Conservation (phyloP, 148 eudicot genomes). For the Tetragonia tetragonoides region DNA sequence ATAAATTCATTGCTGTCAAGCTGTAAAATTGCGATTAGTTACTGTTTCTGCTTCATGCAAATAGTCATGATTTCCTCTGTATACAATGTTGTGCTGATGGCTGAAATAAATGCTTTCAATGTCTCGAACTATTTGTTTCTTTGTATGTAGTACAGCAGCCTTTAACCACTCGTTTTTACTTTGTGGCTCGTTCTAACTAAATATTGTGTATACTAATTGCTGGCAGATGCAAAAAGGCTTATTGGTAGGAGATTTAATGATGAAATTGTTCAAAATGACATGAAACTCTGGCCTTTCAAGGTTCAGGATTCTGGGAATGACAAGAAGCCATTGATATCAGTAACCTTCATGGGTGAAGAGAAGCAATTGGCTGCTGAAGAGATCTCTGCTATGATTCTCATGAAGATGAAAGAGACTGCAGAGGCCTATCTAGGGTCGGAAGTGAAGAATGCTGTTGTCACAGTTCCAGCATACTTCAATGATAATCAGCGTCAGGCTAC, state of each 20-base stretch:
- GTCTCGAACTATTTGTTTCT: background rate
- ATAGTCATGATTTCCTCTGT: too few species aligned
- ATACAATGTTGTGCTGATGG: too few species aligned
- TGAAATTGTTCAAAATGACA: background rate
- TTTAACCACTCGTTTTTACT: too few species aligned
- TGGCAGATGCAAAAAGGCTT: conserved; percentile 21
- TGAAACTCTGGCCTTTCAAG: conserved; percentile 14
- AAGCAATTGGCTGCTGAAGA: too few species aligned
- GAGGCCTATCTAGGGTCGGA: too few species aligned
- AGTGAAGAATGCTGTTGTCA: background rate
- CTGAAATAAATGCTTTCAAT: background rate
- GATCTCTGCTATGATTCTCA: too few species aligned
- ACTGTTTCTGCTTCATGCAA: too few species aligned
- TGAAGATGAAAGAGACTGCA: too few species aligned
- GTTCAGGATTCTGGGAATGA: background rate
- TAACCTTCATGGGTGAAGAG: background rate
- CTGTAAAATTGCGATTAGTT: too few species aligned
- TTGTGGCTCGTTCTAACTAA: too few species aligned
- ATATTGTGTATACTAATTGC: background rate
- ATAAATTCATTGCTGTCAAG: too few species aligned
- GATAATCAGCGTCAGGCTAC: background rate
- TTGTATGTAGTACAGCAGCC: background rate
- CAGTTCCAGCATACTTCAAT: background rate
- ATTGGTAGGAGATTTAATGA: conserved; percentile 15
- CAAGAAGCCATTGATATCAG: conserved; percentile 2